Evolutionary conservation across 2,329 filamentous ascomycete genomes (phyloP), one percentile per base, ranked within the genome.

Genomic region (Aspergillus japonicus): DNA sequence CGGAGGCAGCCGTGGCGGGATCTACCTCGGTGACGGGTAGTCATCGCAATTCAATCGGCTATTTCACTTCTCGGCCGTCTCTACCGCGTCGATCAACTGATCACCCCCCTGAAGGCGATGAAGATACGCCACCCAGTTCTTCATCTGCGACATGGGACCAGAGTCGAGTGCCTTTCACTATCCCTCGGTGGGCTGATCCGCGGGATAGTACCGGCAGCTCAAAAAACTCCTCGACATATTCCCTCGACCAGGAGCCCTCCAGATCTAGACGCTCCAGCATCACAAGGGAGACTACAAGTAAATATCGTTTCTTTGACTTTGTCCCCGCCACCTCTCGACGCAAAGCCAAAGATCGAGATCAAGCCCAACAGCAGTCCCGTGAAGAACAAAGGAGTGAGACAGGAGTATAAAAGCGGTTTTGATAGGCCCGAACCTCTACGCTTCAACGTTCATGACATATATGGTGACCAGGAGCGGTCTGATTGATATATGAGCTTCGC

Each of bases 151-250:
- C 71, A 11, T 79, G 77, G 77, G 78, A 81, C 16, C 70, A 75
- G 56, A 70, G 61, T 10, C 74, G 77, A 21, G 73, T 79, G 42
- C 74, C 75, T 2, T 80, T 80, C 63, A 66, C 71, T 23, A 71
- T 72, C 23, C 76, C 77, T 12, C 73, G 73, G 23, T 77, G 75
- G 67, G 70, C 75, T 47, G 77, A 79, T 24, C 61, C 74, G 31
- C 74, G 75, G 16, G 75, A 78, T 39, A 76, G 76, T 65, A 76
- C 75, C n/a, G 69, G 74, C 24, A 78, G 75, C 64, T 79, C 78
- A 10, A 78, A 79, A 29, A 80, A 81, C 58, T 80, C 78, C 2
- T 81, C 79, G 6, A 79, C 76, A 0, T 78, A 80, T 58, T 78
- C 77, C 4, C 68, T 79, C 39, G 78, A 81, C 44, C 64, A 71